Base-by-base conservation (phyloP, 1,284 basidiomycete species). In the Singerocomus inundabilis region DNA sequence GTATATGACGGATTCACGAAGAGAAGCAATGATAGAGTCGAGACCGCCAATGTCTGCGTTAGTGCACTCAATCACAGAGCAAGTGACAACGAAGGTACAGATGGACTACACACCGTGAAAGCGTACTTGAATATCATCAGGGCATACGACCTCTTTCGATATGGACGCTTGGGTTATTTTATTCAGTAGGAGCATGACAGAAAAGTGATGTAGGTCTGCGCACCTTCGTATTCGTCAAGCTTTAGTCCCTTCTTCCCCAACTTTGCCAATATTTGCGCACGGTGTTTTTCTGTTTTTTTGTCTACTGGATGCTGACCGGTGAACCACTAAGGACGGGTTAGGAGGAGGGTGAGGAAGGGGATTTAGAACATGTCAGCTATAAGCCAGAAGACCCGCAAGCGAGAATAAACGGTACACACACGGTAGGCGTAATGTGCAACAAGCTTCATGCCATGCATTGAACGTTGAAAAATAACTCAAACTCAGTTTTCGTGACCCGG, bases 1-100 rank as follows among this genome's bases (percentile, higher is more conserved):
- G 65, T 93, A 97, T 63, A 99, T 98, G 55, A 99, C 88, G 52
- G 93, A 93, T 75, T 99, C 96, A 49, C 93, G 85, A 47, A 99
- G 80, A 30, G 88, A 92, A 21, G 85, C 80, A 55, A 99, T 89
- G 62, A 98, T 98, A 32, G 85, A 76, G 45, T 99, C 97, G 25
- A 99, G 80, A 6, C 97, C 97, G n/a, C 96, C 97, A 52, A 99
- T 88, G 60, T 93, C 91, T 91, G 57, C 10, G 40, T 52, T 31
- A 48, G 50, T 34, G 41, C 30, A 21, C 21, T 25, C 30, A 13
- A 51, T 29, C 36, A 16, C 3, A 11, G 30, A 28, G 9, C 8
- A 33, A 12, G n/a, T n/a, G 10, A 3, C 1, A 8, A 16, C 4
- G 8, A 32, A 26, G 13, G 18, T 4, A 15, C 1, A 26, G 21